phyloP scores from a whole-genome alignment of 2,329 filamentous ascomycete genomes.

The Fusarium napiforme region DNA sequence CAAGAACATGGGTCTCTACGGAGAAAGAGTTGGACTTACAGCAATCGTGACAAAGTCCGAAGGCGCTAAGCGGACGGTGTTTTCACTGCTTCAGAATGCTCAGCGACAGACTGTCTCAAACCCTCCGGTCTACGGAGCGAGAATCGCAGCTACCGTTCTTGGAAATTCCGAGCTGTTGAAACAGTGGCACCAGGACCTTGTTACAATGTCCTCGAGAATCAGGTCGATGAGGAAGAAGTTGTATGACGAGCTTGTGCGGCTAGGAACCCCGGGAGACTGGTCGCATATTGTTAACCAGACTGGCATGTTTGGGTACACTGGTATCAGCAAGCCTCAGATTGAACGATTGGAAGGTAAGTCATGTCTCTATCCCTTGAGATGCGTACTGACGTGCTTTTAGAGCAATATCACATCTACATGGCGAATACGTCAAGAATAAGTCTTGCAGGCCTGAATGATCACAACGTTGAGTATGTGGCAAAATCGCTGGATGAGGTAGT shows the following conservation, averaged over 20 bases:
- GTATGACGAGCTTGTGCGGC: conserved; percentile 46
- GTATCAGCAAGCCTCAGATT: conserved; percentile 61
- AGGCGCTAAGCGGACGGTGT: conserved; percentile 29
- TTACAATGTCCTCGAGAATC: conserved; percentile 52
- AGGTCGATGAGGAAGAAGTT: conserved; percentile 49
- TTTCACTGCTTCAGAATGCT: conserved; percentile 47
- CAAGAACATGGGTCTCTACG: conserved; percentile 65
- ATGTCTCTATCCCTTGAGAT: fast-evolving
- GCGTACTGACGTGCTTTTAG: conserved; percentile 26
- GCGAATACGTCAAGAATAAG: conserved; percentile 53
- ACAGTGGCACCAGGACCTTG: conserved; percentile 51
- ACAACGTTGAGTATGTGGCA: conserved; percentile 46
- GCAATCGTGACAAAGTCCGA: conserved; percentile 42
- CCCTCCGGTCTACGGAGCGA: conserved; percentile 50
- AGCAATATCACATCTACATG: conserved; percentile 53
- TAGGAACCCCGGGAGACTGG: conserved; percentile 52
- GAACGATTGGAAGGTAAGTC: conserved; percentile 45
- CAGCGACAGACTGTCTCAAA: conserved; percentile 51
- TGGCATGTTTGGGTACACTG: conserved; percentile 59
- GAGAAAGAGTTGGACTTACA: conserved; percentile 49
- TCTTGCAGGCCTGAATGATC: conserved; percentile 52
- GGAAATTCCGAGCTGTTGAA: conserved; percentile 40
- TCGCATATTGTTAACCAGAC: conserved; percentile 51
- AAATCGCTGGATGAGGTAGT: conserved; percentile 32
- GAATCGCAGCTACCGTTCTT: conserved; percentile 50